These are phyloP conservation scores for Suillus subalutaceus DNA, from an alignment of 768 basidiomycete genomes.

Conservation along the genomic window DNA sequence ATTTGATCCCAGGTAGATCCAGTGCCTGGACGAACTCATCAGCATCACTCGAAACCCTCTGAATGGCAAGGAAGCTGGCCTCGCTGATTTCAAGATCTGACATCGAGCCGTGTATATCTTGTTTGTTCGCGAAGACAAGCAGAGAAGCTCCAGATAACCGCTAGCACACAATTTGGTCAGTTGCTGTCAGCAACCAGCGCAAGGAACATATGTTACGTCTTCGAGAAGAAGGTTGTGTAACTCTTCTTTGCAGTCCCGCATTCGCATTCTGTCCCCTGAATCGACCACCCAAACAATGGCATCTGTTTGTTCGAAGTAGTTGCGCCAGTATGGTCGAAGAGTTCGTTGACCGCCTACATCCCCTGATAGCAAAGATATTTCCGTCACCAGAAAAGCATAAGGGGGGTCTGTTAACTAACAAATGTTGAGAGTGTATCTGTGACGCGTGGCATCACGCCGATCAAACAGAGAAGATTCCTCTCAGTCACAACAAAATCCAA, in stretches of 20 bases:
- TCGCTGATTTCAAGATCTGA: constrained; percentile 78
- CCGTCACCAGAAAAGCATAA: constrained; percentile 40
- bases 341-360: constrained; percentile 98
- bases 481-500: constrained; percentile 22
- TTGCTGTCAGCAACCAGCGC: not conserved
- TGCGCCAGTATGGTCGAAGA: constrained; percentile 96
- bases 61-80: constrained; percentile 48
- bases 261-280: constrained; percentile 87
- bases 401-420: constrained; percentile 31
- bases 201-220: constrained; percentile 64
- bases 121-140: constrained; percentile 97
- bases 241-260: constrained; percentile 88
- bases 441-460: constrained; percentile 20
- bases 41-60: not conserved
- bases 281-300: constrained; percentile 99
- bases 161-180: constrained; percentile 40
- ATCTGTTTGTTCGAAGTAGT: constrained; percentile 99
- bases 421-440: constrained; percentile 47
- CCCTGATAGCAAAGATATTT: constrained; percentile 84
- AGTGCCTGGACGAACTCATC: constrained; percentile 59
- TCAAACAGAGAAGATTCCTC: constrained; percentile 25
- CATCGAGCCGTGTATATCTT: constrained; percentile 91
- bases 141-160: constrained; percentile 94
- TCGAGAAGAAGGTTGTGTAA: constrained; percentile 84
- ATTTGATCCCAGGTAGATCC: constrained; percentile 76